Evolutionary conservation across 139 green algal genomes (phyloP), one percentile per base, ranked within the genome.

Genomic region (Monoraphidium neglectum): DNA sequence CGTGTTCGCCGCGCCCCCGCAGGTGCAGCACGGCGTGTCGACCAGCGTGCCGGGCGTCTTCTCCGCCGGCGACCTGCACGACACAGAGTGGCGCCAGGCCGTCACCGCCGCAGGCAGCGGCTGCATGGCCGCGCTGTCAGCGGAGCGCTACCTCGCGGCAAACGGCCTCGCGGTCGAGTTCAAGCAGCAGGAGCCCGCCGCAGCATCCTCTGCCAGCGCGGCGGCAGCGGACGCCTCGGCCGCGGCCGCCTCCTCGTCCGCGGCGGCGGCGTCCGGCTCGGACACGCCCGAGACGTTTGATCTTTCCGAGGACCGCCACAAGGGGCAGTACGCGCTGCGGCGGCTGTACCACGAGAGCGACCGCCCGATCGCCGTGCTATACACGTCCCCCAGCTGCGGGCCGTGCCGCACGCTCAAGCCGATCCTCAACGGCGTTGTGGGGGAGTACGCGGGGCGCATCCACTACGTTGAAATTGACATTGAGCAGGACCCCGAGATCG

Each of bases 291-390:
- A 91, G 37, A 81, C 70, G 26, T 92, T 95, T 68, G 91, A 97
- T 80, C 72, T 87, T 36, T 68, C 13, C 10, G 51, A 54, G 3
- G 87, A 89, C 64, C 88, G 87, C 73, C 93, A 98, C 87, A 88
- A 85, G 70, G 96, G 96, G 2, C 93, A 99, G 88, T 95, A 91
- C 70, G 96, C 96, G 18, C 86, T 99, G 64, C 88, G 96, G 3
- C 96, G 94, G 86, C 90, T 99, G n/a, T 99, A 99, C 83, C 96
- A 99, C 75, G 94, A 98, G 83, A 94, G 76, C 38, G 74, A 91
- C 54, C 84, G 95, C 12, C 77, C 88, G 4, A 82, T 99, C 0
- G 78, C 82, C 1, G 96, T 99, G 66, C 79, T 99, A 51, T 99
- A 99, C 92, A 97, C 92, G 1, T 77, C 69, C 23, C 87, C 89